Base-by-base conservation (phyloP, 2,329 filamentous ascomycete genomes). In the Trichoderma arundinaceum region DNA sequence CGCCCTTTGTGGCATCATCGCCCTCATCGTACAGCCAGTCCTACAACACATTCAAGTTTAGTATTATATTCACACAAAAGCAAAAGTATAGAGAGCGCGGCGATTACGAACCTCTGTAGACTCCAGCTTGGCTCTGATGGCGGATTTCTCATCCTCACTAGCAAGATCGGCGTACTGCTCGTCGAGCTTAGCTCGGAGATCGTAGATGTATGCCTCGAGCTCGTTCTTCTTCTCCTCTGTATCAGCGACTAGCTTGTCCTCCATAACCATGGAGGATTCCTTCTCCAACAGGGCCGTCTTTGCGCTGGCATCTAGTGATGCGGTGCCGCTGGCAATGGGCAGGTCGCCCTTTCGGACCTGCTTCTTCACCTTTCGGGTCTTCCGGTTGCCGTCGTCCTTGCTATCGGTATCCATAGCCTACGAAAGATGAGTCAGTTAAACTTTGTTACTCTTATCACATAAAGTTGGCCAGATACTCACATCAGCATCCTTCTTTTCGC, bases 181-280 rank as follows among this genome's bases (percentile, higher is more conserved):
- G 71, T 97, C 92, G 60, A 98, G 87, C 88, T 97, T 97, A 81
- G 92, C 92, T 73, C 94, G 91, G 77, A 97, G 86, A 75, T 98
- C 94, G 82, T 99, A 99, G 81, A 98, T 97, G 82, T 90, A 96
- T 28, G 92, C 89, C 85, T 99, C 95, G 62, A 99, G 91, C 82
- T 98, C 94, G 84, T 99, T 99, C 92, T 98, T 99, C 88, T 96
- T 96, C 84, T 98, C 93, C 78, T 98, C 95, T 43, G 95, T 99
- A 79, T 98, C 95, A 72, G 92, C 92, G 65, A 99, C 94, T 66
- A 98, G 90, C 87, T 98, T 99, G 83, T 99, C 95, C 80, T 97
- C 93, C 88, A 96, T 94, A 72, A 93, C 88, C 95, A 99, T 98
- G 73, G 88, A 78, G 71, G 89, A 86, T 82, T 99, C 95, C 78